A percentile compares a stretch with the other conserved stretches of the same genome.
phyloP scores from a whole-genome alignment of 345 rosid species.

The Dipteronia dyeriana region DNA sequence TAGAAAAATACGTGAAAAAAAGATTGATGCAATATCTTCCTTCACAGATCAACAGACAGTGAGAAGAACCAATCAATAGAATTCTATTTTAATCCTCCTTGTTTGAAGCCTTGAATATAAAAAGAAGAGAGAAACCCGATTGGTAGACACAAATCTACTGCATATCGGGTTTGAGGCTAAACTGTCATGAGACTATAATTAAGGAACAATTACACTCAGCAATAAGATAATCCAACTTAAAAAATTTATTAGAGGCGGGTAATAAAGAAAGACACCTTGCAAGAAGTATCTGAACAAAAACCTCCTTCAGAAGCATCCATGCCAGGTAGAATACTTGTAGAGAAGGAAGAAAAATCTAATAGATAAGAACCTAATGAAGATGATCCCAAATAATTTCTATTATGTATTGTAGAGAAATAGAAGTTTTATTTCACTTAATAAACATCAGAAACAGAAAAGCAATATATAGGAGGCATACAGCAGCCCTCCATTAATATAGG shows the following conservation, averaged over 20 bases:
- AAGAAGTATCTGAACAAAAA: slow-evolving; percentile 2
- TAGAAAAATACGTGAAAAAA: background rate
- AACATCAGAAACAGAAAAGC: no score
- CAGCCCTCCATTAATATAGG: no score
- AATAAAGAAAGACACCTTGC: background rate
- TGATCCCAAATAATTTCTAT: background rate
- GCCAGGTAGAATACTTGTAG: background rate
- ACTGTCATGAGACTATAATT: background rate
- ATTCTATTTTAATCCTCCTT: background rate
- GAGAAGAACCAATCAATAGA: background rate
- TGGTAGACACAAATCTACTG: background rate
- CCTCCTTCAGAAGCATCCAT: slow-evolving; percentile 2
- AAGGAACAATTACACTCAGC: background rate
- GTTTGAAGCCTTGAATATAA: background rate
- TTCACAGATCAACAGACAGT: background rate
- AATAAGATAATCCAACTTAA: background rate
- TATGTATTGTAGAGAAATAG: no score
- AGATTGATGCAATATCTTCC: background rate
- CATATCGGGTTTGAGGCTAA: background rate
- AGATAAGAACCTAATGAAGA: background rate
- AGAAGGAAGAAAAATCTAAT: background rate
- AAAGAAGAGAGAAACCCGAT: background rate
- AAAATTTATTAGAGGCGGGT: background rate
- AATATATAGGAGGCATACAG: no score
- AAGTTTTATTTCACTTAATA: no score